Base-by-base conservation (phyloP, 164 flowering plant genomes). In the Sedum album region DNA sequence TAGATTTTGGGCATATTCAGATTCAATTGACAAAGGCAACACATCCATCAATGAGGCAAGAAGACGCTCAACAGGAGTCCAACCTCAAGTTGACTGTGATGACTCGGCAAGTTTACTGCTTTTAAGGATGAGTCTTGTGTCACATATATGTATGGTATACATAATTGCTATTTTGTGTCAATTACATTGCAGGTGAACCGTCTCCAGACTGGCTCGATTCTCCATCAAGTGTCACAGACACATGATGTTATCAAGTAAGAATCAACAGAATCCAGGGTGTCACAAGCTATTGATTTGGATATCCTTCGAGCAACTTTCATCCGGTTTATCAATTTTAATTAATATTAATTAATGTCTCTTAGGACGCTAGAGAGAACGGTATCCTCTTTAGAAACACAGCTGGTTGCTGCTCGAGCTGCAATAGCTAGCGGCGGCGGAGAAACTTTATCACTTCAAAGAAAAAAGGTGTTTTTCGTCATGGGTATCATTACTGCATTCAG, bases 401-500 rank as follows among this genome's bases (percentile, higher is more conserved):
- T 94, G 49, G 93, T 91, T 48, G 81, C 88, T 25, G 87, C 91
- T 69, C 86, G 95, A 79, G 83, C 93, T 69, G 78, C 90, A 44
- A 84, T 79, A 79, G 77, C 70, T 6, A 82, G 76, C 51, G 72
- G 67, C 68, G 79, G 71, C 20, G 85, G 79, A 51, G 78, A 70
- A 77, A 80, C 90, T 71, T 81, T 83, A 49, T 31, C 66, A 48
- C 78, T 65, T 69, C 66, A 72, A 68, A 79, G 74, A 44, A 60
- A 68, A 42, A 91, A 84, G 73, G 83, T 83, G 75, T 87, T 94
- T 79, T 84, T 81, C 74, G 96, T 91, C 13, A 88, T 93, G 92
- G 99, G 99, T 78, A 91, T 94, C 69, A 87, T 85, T 31, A 94
- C 98, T 38, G 97, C 95, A 39, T 94, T 94, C 76, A 89, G 95